Base-by-base conservation (phyloP, 768 basidiomycete genomes). In the Xerocomellus intermedius region DNA sequence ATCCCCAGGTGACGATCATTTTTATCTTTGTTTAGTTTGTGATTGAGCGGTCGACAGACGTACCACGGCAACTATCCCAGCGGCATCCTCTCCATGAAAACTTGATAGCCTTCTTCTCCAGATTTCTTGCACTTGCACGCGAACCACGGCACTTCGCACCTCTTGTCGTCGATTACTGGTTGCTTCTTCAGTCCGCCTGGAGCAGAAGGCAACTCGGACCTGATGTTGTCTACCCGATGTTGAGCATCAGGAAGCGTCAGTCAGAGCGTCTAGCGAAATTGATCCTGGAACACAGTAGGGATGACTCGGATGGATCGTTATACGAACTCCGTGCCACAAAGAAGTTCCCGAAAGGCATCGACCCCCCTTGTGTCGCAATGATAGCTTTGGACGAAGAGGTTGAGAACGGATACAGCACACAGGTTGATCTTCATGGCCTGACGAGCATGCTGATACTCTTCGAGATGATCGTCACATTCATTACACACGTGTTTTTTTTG, bases 141-240 rank as follows among this genome's bases (percentile, higher is more conserved):
- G 3, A 32, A 6, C 52, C 52, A 21, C 37, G 22, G n/a, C 22
- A 5, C 14, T 45, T 38, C 7, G 19, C 32, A 32, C 28, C 37
- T 24, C 26, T 46, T 4, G 8, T 52, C 3, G 12, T 17, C 6
- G 37, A 52, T 2, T 39, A 4, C 8, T 38, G 19, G n/a, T 12
- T 38, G 9, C 42, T 45, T 30, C 13, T 52, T 38, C 43, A 30
- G 24, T 45, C 51, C 26, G 30, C 16, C 19, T 45, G 43, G 51
- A 21, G 42, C 33, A 17, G 35, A 37, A 30, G 16, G 45, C 44
- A 45, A 38, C 10, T 17, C 0, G 55, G 48, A 2, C 55, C 45
- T 14, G 45, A 56, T 21, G 7, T 41, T 17, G 32, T 56, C 39
- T 39, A 52, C 21, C 55, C 49, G 9, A 51, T 52, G 49, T 24